Evolutionary conservation across 495 filamentous ascomycete species (phyloP).

Genomic region (Xylaria sp.): DNA sequence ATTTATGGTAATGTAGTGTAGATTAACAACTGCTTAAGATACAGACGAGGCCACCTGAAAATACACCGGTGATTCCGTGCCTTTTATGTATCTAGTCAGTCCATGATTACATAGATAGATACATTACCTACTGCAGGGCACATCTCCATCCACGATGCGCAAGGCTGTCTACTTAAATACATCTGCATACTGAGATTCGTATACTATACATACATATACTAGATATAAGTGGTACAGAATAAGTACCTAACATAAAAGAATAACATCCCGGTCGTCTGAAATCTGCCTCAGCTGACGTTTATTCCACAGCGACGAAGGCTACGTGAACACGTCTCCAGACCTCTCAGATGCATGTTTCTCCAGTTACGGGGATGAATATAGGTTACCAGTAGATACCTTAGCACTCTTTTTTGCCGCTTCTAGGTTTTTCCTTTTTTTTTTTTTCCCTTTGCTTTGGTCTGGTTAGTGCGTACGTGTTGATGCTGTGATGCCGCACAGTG

Average conservation of each 20-base stretch:
- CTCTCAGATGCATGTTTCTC: not conserved
- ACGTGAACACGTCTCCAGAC: not conserved
- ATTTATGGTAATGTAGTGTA: too few species aligned
- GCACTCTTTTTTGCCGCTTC: not conserved
- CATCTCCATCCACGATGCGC: not conserved
- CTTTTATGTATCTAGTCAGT: too few species aligned
- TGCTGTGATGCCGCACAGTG: slow-evolving; percentile 7
- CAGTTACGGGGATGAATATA: too few species aligned
- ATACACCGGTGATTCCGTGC: not conserved
- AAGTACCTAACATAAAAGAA: too few species aligned
- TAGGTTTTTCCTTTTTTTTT: too few species aligned
- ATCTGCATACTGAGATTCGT: too few species aligned
- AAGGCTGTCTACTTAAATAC: not conserved
- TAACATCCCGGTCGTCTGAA: not conserved
- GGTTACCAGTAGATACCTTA: too few species aligned
- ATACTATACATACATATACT: too few species aligned
- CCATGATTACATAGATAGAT: too few species aligned
- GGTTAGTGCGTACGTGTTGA: not conserved
- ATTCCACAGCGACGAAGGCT: not conserved
- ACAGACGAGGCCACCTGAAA: not conserved
- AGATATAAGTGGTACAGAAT: too few species aligned
- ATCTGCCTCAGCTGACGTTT: not conserved
- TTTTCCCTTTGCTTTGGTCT: too few species aligned
- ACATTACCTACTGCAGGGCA: too few species aligned
- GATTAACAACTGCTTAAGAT: not conserved